Conservation (phyloP, 345 rosid genomes). For the Ailanthus altissimus region DNA sequence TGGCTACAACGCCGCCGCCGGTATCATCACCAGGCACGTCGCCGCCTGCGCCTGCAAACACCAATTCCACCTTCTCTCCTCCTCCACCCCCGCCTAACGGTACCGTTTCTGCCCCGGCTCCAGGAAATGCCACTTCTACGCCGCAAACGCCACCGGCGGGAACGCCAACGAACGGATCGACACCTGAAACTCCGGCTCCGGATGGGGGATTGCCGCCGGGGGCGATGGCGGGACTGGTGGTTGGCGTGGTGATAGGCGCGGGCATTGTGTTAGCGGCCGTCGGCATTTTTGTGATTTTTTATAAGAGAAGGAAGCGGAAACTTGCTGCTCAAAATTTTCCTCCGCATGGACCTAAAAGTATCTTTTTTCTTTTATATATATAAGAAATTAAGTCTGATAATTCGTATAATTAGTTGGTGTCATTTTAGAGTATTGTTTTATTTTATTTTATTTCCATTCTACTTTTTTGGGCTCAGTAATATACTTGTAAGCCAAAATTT, state of each 20-base stretch:
- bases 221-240: conserved; percentile 24
- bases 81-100: conserved; percentile 17
- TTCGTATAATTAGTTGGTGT: background rate
- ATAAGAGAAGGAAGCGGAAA: conserved; percentile 31
- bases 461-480: background rate
- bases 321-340: conserved; percentile 16
- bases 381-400: too few species aligned
- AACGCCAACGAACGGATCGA: conserved; percentile 4
- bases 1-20: conserved; percentile 30
- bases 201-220: background rate
- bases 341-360: conserved; percentile 22
- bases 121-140: conserved; percentile 15
- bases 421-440: background rate
- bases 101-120: conserved; percentile 12
- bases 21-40: background rate
- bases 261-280: conserved; percentile 26
- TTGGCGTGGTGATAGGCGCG: conserved; percentile 35
- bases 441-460: background rate
- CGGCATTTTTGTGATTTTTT: conserved; percentile 20
- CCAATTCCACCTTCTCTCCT: conserved; percentile 14
- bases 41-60: conserved; percentile 11
- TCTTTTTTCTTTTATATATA: background rate
- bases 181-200: background rate
- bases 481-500: background rate
- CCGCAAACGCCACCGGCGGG: background rate